Evolutionary conservation across 2,329 filamentous ascomycete species (phyloP).

Genomic region (Colletotrichum paranaense): DNA sequence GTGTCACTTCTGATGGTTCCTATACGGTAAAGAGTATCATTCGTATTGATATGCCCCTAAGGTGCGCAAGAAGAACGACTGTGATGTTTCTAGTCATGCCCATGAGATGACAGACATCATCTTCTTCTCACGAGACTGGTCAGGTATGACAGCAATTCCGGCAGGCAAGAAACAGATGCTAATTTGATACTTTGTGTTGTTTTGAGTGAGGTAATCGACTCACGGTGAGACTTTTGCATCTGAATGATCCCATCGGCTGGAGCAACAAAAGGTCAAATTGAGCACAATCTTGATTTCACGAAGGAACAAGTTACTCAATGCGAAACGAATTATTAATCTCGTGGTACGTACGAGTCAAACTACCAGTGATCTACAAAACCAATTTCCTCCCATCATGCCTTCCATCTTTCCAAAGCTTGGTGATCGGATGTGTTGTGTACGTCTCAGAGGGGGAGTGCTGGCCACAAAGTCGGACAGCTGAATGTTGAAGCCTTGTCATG

Average conservation of each 20-base stretch:
- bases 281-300: neutral
- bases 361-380: constrained; percentile 31
- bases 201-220: accelerated
- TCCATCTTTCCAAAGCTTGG: constrained; percentile 26
- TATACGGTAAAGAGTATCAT: no score
- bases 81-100: no score
- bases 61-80: no score
- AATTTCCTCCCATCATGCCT: constrained; percentile 19
- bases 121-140: no score
- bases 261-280: neutral
- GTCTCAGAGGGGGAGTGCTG: neutral
- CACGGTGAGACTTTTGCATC: neutral
- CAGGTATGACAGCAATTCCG: no score
- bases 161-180: no score
- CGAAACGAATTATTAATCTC: constrained; percentile 25
- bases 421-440: constrained; percentile 6
- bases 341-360: constrained; percentile 2
- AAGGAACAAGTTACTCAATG: neutral
- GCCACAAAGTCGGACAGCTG: neutral
- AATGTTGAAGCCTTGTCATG: neutral
- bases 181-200: neutral
- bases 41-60: no score
- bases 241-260: no score
- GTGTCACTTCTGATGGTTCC: no score
- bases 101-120: no score